Percentiles rank a stretch among this genome's conserved stretches.
These are phyloP conservation scores for Bruguiera gymnorhiza DNA, from an alignment of 345 rosid genomes.

Conservation along the genomic window DNA sequence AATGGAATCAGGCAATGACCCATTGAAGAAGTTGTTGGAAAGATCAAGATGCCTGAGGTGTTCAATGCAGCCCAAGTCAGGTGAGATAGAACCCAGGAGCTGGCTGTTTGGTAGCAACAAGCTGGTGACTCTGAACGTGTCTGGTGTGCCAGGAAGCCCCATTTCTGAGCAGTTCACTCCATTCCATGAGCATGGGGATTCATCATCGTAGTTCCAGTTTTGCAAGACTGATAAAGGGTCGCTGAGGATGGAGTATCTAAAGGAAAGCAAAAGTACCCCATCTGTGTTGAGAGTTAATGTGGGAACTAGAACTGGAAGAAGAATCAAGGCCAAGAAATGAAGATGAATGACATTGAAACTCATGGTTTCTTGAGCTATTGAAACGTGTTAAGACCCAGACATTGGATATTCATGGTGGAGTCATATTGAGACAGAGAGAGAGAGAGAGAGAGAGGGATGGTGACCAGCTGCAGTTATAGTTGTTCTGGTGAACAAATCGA, in stretches of 20 bases:
- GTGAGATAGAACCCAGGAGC: slow-evolving; percentile 60
- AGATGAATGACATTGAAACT: slow-evolving; percentile 21
- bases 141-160: slow-evolving; percentile 40
- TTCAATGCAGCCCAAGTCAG: slow-evolving; percentile 44
- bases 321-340: slow-evolving; percentile 21
- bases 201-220: slow-evolving; percentile 68
- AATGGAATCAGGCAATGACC: slow-evolving; percentile 54
- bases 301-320: slow-evolving; percentile 28
- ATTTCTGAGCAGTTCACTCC: slow-evolving; percentile 59
- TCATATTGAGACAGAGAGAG: neutral
- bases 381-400: neutral
- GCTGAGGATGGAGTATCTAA: slow-evolving; percentile 59
- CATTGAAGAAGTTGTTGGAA: slow-evolving; percentile 61
- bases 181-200: slow-evolving; percentile 66
- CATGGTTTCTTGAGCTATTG: slow-evolving; percentile 25
- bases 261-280: slow-evolving; percentile 56
- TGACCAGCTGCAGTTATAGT: slow-evolving; percentile 57
- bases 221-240: slow-evolving; percentile 60
- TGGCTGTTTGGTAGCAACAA: slow-evolving; percentile 52
- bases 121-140: slow-evolving; percentile 57
- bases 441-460: slow-evolving; percentile 34
- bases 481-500: slow-evolving; percentile 68
- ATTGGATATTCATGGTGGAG: slow-evolving; percentile 27
- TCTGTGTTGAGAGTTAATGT: slow-evolving; percentile 49
- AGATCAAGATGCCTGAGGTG: slow-evolving; percentile 62